Evolutionary conservation across 306 rosid genomes (phyloP).

Genomic region (Pyrus pyrifolia): DNA sequence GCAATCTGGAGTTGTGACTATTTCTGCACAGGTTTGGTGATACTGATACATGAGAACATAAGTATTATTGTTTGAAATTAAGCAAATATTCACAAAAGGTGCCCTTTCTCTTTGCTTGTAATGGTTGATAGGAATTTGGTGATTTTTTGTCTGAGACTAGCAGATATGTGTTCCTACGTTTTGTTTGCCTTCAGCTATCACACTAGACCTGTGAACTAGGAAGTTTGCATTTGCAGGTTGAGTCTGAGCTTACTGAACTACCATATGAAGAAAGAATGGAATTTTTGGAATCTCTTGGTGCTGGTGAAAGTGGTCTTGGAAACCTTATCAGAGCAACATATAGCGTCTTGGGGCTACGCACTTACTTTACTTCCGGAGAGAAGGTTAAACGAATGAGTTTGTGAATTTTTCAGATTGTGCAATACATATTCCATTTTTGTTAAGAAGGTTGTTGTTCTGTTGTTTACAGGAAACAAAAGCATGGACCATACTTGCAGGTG

Average conservation of each 20-base stretch:
- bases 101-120: neutral
- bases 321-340: constrained; percentile 88
- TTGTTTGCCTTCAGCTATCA: constrained; percentile 13
- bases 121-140: neutral
- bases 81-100: neutral
- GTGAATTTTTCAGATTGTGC: constrained; percentile 4
- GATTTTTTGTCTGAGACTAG: neutral
- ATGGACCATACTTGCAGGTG: constrained; percentile 95
- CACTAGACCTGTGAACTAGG: neutral
- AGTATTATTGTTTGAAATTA: neutral
- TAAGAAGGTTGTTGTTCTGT: constrained; percentile 15
- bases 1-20: constrained; percentile 75
- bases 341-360: constrained; percentile 70
- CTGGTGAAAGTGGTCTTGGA: constrained; percentile 89
- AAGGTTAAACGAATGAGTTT: constrained; percentile 50
- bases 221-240: constrained; percentile 59
- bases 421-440: neutral
- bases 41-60: neutral
- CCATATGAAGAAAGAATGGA: constrained; percentile 76
- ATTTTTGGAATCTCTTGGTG: constrained; percentile 88
- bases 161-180: neutral
- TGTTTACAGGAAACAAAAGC: constrained; percentile 83
- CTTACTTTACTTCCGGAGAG: constrained; percentile 95
- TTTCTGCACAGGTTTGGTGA: constrained; percentile 82
- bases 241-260: constrained; percentile 91